Base-by-base conservation (phyloP, 2,329 filamentous ascomycete genomes). In the Pseudogymnoascus destructans region DNA sequence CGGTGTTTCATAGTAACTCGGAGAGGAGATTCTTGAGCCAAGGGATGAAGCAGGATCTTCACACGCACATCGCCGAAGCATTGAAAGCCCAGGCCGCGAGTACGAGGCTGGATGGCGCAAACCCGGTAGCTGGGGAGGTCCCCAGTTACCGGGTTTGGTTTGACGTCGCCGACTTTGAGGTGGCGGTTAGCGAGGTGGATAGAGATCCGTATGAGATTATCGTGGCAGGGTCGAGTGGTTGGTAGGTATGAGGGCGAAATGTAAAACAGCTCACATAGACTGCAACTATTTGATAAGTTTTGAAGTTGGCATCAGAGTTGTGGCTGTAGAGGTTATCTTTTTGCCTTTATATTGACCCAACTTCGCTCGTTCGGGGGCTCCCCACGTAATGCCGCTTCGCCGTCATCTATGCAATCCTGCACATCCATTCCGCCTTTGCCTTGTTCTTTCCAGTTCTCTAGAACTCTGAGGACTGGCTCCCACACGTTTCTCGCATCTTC, bases 1-100 rank as follows among this genome's bases (percentile, higher is more conserved):
- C 85, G 38, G 78, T 95, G 54, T 95, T 95, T 66, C 93, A 98
- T 70, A 92, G 87, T 65, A 97, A 97, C 71, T 93, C 88, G 0
- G 93, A 98, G 75, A 77, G 93, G 33, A 85, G 82, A 0, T 98
- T 92, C 68, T 72, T 98, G 66, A 78, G 78, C 60, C 77, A 84
- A 60, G 81, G 87, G 52, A 78, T 98, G 73, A 78, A 79, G 65
- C 75, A 76, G 15, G 81, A 83, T 70, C 72, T 96, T 65, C 75
- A 82, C 65, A 74, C 75, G 36, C 72, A 75, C 60, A 71, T 95
- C 32, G 73, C 71, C 57, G 71, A 75, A 55, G 77, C 79, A 63
- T 84, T 82, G 81, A 68, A 73, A 55, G 70, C 77, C 6, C 70
- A 76, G 36, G 65, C 63, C 5, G 67, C 69, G 36, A 64, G 70